Evolutionary conservation across 1,284 basidiomycete species (phyloP), one percentile per base, ranked within the genome.

Genomic region (Ustilago curta): DNA sequence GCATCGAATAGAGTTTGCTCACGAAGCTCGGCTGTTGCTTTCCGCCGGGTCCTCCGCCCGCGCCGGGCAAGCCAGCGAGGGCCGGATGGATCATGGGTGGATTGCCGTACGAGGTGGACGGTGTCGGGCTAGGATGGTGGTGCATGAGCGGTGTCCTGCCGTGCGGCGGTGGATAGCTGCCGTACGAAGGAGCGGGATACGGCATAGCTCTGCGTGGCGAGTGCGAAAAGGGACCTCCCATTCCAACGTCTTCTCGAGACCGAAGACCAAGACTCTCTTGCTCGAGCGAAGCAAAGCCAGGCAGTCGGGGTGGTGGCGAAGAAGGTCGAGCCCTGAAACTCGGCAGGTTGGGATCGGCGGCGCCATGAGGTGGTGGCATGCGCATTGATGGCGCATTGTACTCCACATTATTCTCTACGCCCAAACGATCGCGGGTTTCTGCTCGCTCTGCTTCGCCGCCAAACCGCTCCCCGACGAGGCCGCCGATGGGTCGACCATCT

Each of bases 1-100:
- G 76, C 78, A 82, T 82, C 35, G 80, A 77, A 54, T 82, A 82
- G 42, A 82, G 67, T 51, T 82, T 82, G 61, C 68, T 73, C 18
- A 82, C 78, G 35, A 82, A 82, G 53, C 70, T 74, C 3, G 77
- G 80, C 43, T 82, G 80, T 60, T 82, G 80, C 56, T 81, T 82
- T 9, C 76, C 72, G 35, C 72, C 73, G 0, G 71, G 70, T 18
- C 70, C 73, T n/a, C 75, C 70, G 16, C 77, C 79, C 0, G 77
- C 60, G 21, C 74, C 79, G 1, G 77, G 79, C 5, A 80, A 54
- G 8, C 78, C 78, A n/a, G 73, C 74, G 23, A 80, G 68, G 3
- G 77, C 59, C 3, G 78, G 78, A 39, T 80, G 78, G 37, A 80
- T 77, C 70, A 77, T 77, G 14, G 73, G 70, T n/a, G 76, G 76